phyloP scores from a whole-genome alignment of 768 basidiomycete genomes.

The Exidia glandulosa region DNA sequence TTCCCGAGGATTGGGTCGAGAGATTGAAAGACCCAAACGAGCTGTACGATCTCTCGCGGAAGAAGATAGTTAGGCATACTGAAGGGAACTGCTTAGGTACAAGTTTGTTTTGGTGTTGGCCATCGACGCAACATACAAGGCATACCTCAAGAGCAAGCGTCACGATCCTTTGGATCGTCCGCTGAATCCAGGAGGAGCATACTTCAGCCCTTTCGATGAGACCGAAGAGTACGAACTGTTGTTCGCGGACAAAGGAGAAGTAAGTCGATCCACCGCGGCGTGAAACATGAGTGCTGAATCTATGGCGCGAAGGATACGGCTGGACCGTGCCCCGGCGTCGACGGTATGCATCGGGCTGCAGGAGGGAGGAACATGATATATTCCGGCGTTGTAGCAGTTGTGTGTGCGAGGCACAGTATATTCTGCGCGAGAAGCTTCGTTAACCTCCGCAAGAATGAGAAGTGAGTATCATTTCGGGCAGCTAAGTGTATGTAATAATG shows the following conservation, averaged over 20 bases:
- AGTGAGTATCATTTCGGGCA: not conserved
- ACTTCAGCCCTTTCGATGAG: not conserved
- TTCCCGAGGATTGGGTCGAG: not conserved
- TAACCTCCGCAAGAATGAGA: not conserved
- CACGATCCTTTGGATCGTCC: not conserved
- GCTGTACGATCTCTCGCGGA: not conserved
- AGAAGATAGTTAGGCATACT: not conserved
- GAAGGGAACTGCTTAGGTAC: not conserved
- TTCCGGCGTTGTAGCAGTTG: not conserved
- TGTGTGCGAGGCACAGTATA: not conserved
- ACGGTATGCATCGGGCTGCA: not conserved
- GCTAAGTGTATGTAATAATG: not conserved
- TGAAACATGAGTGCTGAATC: not conserved
- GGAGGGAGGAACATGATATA: not conserved
- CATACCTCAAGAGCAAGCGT: not conserved
- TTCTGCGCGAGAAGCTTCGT: not conserved
- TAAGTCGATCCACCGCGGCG: not conserved
- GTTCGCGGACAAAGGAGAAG: not conserved
- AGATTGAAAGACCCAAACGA: not conserved
- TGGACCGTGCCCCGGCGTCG: not conserved
- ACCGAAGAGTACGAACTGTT: not conserved
- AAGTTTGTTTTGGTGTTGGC: not conserved
- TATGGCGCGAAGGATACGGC: not conserved
- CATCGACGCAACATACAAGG: not conserved
- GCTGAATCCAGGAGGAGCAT: not conserved